These are phyloP conservation scores for Xylariales sp. DNA, from an alignment of 2,329 filamentous ascomycete genomes.

Conservation along the genomic window DNA sequence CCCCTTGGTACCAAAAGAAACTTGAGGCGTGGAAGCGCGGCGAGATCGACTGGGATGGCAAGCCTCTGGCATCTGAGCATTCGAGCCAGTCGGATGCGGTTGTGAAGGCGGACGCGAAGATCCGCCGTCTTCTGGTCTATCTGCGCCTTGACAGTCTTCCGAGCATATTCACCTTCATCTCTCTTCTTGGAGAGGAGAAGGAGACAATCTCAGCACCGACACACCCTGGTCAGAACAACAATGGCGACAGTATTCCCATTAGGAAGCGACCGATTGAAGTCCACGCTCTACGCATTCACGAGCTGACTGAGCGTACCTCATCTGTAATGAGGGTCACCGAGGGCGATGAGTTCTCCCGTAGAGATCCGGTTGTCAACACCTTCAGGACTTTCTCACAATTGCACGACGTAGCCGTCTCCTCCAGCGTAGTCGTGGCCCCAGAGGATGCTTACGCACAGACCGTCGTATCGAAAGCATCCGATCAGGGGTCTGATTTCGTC, in stretches of 20 bases:
- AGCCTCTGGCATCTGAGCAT: slow-evolving; percentile 38
- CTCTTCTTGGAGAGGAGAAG: slow-evolving; percentile 60
- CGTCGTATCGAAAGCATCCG: slow-evolving; percentile 63
- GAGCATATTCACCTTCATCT: slow-evolving; percentile 75
- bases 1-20: slow-evolving; percentile 71
- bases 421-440: slow-evolving; percentile 74
- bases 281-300: slow-evolving; percentile 79
- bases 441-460: slow-evolving; percentile 75
- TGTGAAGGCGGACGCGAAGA: slow-evolving; percentile 31
- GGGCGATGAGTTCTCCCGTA: slow-evolving; percentile 64
- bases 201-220: slow-evolving; percentile 12
- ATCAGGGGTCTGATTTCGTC: slow-evolving; percentile 67
- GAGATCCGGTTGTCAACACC: slow-evolving; percentile 84
- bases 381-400: slow-evolving; percentile 86
- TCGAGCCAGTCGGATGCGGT: slow-evolving; percentile 28
- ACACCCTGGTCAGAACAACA: slow-evolving; percentile 19
- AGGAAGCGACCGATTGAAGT: slow-evolving; percentile 58
- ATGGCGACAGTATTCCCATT: slow-evolving; percentile 17
- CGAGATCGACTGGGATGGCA: slow-evolving; percentile 82
- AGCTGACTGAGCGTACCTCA: slow-evolving; percentile 87
- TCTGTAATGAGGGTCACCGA: slow-evolving; percentile 93
- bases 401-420: slow-evolving; percentile 76
- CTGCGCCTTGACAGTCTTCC: slow-evolving; percentile 82
- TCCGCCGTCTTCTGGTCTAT: slow-evolving; percentile 71
- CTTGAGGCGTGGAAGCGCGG: slow-evolving; percentile 53